These are phyloP conservation scores for Debaryomycetaceae sp. DNA, from an alignment of 1,139 yeast genomes.

Conservation along the genomic window DNA sequence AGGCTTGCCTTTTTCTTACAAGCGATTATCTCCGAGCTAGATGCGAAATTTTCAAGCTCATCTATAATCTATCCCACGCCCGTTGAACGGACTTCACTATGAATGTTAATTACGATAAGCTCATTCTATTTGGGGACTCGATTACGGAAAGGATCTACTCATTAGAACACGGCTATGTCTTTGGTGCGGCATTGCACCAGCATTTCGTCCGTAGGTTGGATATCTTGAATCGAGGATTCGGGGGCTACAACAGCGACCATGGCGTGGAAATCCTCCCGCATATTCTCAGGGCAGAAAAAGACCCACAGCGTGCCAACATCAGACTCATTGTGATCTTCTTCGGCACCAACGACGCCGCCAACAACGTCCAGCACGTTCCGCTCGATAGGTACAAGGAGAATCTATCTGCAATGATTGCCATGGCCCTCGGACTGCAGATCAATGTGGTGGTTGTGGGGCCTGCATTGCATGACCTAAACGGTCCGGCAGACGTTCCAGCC, in stretches of 20 bases:
- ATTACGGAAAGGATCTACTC: conserved; percentile 54
- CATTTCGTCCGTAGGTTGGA: conserved; percentile 52
- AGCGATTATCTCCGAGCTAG: too few relatives aligned
- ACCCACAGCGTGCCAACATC: conserved; percentile 17
- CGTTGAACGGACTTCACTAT: not conserved
- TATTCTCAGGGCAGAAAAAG: conserved; percentile 41
- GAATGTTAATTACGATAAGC: conserved; percentile 33
- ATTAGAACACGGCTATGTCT: conserved; percentile 35
- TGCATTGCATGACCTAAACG: conserved; percentile 36
- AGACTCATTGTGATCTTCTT: conserved; percentile 56
- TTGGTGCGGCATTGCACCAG: conserved; percentile 50
- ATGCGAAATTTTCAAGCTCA: too few relatives aligned
- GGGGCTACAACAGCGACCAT: conserved; percentile 61
- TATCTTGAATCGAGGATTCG: conserved; percentile 55
- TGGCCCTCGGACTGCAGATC: conserved; percentile 37
- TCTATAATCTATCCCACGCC: too few relatives aligned
- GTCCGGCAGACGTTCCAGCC: conserved; percentile 2
- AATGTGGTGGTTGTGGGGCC: conserved; percentile 62
- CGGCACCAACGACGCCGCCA: conserved; percentile 73
- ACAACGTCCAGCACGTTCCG: conserved; percentile 52
- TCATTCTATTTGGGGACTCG: conserved; percentile 67
- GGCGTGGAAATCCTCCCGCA: conserved; percentile 44
- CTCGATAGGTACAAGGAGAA: conserved; percentile 48
- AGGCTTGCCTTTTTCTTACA: too few relatives aligned
- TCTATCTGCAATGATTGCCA: conserved; percentile 34